Evolutionary conservation across 345 rosid genomes (phyloP), one percentile per base, ranked within the genome.

Genomic region (Lepidium africanum): DNA sequence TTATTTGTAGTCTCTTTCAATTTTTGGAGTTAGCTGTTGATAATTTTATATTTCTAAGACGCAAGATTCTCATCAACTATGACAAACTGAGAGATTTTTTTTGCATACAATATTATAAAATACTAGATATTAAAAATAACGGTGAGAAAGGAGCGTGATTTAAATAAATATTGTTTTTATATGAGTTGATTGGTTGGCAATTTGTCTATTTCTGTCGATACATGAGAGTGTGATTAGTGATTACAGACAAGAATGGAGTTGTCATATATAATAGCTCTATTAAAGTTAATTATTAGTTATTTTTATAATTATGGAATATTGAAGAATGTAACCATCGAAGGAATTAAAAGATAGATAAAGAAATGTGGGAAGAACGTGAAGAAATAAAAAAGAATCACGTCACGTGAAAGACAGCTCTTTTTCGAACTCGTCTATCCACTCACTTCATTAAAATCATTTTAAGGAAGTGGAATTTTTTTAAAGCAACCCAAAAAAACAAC

Each of bases 391-490:
- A 35, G 62, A 53, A 71, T 71, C 69, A 71, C 75, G 40, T 53
- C 75, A 71, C 75, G 69, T 71, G 56, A 42, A 27, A 47, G 75
- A 71, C 63, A 62, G 75, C 63, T 71, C 69, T 61, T 52, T 60
- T 14, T 21, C 45, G 60, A 54, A 47, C 65, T 41, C 58, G 33
- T 42, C 8, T 63, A 52, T 62, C 69, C 64, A 53, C 66, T 57
- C 63, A 65, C 53, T 55, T 58, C 59, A 69, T 64, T 55, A 58
- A 27, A 63, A 57, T 65, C 71, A 65, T 73, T 57, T 72, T 1
- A 7, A 58, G 32, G 32, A 65, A 16, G 60, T 57, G 27, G 45
- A 17, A 39, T 35, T 15, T 49, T 40, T 40, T 30, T 40, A 27
- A 49, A 21, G 39, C 45, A 71, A 42, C 50, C 54, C 33, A 32